phyloP scores from a whole-genome alignment of 805 yeast species.

The Kazachstania martiniae region DNA sequence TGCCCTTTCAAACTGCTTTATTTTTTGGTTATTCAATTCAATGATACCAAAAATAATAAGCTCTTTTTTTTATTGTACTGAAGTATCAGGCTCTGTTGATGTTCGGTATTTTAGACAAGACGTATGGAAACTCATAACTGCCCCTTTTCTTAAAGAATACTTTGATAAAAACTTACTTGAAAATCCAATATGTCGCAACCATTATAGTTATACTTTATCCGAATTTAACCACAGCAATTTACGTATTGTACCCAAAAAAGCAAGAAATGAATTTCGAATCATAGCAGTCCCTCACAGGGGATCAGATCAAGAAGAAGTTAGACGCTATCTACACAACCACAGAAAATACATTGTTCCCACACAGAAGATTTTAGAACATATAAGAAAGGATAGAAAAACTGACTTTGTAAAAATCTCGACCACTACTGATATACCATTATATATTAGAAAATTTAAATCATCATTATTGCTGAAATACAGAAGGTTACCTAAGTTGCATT shows the following conservation, averaged over 20 bases:
- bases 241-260: slow-evolving; percentile 49
- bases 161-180: slow-evolving; percentile 28
- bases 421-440: slow-evolving; percentile 33
- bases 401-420: slow-evolving; percentile 32
- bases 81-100: slow-evolving; percentile 32
- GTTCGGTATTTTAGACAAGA: slow-evolving; percentile 45
- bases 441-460: slow-evolving; percentile 31
- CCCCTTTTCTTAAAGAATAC: slow-evolving; percentile 35
- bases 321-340: slow-evolving; percentile 27
- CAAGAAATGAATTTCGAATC: slow-evolving; percentile 41
- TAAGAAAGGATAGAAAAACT: slow-evolving; percentile 22
- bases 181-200: slow-evolving; percentile 10
- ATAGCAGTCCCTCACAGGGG: slow-evolving; percentile 44
- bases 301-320: slow-evolving; percentile 23
- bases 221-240: slow-evolving; percentile 31
- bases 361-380: slow-evolving; percentile 26
- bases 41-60: slow-evolving; percentile 39
- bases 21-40: slow-evolving; percentile 46
- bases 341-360: slow-evolving; percentile 36
- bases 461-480: slow-evolving; percentile 10
- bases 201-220: slow-evolving; percentile 12
- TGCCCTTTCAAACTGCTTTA: no score
- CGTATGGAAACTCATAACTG: slow-evolving; percentile 41
- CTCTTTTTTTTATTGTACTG: slow-evolving; percentile 59
- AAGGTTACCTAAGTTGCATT: slow-evolving; percentile 32